Conservation (phyloP, 306 rosid genomes). For the Potentilla sterilis region DNA sequence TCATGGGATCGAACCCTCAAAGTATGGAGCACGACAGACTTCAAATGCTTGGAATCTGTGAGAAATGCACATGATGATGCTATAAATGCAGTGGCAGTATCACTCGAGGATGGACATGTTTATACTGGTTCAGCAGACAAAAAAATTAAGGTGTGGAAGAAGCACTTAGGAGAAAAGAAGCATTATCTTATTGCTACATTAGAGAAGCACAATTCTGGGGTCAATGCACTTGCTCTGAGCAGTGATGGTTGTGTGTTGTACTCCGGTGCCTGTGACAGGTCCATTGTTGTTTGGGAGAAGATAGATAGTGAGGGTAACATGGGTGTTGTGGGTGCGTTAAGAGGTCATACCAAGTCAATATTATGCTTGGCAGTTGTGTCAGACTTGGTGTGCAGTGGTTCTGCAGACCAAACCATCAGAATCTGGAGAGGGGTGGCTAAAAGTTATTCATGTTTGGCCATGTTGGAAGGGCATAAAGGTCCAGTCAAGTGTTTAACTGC, state of each 20-base stretch:
- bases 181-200: slow-evolving; percentile 45
- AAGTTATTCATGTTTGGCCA: slow-evolving; percentile 58
- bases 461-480: slow-evolving; percentile 74
- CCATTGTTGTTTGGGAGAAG: slow-evolving; percentile 70
- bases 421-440: slow-evolving; percentile 65
- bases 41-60: slow-evolving; percentile 76
- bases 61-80: slow-evolving; percentile 81
- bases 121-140: slow-evolving; percentile 89
- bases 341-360: slow-evolving; percentile 72
- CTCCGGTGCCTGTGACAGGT: slow-evolving; percentile 87
- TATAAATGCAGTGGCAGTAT: slow-evolving; percentile 58
- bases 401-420: slow-evolving; percentile 72
- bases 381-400: slow-evolving; percentile 77
- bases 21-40: slow-evolving; percentile 73
- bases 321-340: slow-evolving; percentile 58
- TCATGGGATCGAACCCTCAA: slow-evolving; percentile 93
- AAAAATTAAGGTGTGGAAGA: slow-evolving; percentile 78
- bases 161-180: slow-evolving; percentile 42
- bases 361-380: slow-evolving; percentile 62
- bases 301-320: slow-evolving; percentile 31
- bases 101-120: slow-evolving; percentile 55
- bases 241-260: slow-evolving; percentile 53
- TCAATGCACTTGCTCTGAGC: slow-evolving; percentile 75
- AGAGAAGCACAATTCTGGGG: slow-evolving; percentile 74
- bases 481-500: slow-evolving; percentile 75